Evolutionary conservation across 2,329 filamentous ascomycete species (phyloP).

Genomic region (Aspergillus fructus): DNA sequence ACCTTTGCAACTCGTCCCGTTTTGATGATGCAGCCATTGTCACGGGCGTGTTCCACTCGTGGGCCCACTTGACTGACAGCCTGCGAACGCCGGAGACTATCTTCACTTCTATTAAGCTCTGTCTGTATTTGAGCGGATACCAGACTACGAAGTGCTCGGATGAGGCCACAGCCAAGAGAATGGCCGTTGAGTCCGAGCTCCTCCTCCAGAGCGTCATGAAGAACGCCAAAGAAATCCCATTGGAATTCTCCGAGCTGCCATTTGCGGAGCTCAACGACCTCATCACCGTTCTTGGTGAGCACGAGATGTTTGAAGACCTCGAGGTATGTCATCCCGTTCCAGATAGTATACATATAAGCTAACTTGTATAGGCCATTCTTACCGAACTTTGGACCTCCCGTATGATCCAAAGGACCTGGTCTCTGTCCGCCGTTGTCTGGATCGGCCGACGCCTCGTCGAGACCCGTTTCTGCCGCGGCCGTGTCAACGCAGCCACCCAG

Average conservation of each 20-base stretch:
- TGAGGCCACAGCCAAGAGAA: slow-evolving; percentile 26
- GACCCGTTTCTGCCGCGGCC: slow-evolving; percentile 51
- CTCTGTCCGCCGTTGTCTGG: slow-evolving; percentile 47
- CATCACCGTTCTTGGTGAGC: slow-evolving; percentile 37
- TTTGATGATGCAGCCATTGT: slow-evolving; percentile 37
- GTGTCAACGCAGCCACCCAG: slow-evolving; percentile 44
- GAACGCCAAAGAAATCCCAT: slow-evolving; percentile 27
- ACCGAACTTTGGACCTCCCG: slow-evolving; percentile 49
- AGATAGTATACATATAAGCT: neutral
- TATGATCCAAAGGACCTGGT: slow-evolving; percentile 47
- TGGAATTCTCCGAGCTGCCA: slow-evolving; percentile 36
- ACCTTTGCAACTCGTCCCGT: slow-evolving; percentile 29
- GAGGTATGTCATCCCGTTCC: slow-evolving; percentile 24
- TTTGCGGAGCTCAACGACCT: slow-evolving; percentile 38
- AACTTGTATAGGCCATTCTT: slow-evolving; percentile 33
- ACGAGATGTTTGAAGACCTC: slow-evolving; percentile 38
- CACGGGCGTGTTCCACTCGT: slow-evolving; percentile 34
- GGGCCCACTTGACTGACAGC: slow-evolving; percentile 35
- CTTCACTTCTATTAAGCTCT: slow-evolving; percentile 37
- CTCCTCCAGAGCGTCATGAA: slow-evolving; percentile 35
- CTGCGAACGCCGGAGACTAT: slow-evolving; percentile 33
- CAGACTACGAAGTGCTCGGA: slow-evolving; percentile 30
- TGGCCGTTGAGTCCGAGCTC: slow-evolving; percentile 34
- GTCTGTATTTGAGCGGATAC: slow-evolving; percentile 36
- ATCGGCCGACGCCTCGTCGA: slow-evolving; percentile 55